Evolutionary conservation across 371 early-diverging fungal species (phyloP).

Genomic region (Haplosporangium sp.): DNA sequence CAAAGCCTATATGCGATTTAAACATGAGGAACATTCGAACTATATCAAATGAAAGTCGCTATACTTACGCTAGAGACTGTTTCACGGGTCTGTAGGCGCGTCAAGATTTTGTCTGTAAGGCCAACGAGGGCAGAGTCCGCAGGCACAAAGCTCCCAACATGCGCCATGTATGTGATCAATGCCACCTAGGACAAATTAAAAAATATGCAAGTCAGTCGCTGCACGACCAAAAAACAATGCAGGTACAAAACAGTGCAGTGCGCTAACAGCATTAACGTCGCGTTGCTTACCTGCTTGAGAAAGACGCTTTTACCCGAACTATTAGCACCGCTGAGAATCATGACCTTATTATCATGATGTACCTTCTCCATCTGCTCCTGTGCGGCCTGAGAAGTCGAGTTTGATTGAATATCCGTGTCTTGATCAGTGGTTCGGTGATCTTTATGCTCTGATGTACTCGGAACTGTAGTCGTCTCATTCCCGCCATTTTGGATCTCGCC

Average conservation of each 20-base stretch:
- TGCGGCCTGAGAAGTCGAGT: neutral
- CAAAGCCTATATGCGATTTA: too few species aligned
- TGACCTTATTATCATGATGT: conserved; percentile 51
- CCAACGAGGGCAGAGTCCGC: conserved; percentile 86
- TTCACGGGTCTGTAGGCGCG: conserved; percentile 76
- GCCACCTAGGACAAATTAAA: conserved; percentile 56
- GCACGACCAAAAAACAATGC: neutral
- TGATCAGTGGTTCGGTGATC: neutral
- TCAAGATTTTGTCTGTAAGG: conserved; percentile 89
- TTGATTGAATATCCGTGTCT: neutral
- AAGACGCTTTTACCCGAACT: conserved; percentile 85
- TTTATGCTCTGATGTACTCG: neutral
- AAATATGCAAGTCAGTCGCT: neutral
- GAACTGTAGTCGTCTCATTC: neutral
- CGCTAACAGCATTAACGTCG: neutral
- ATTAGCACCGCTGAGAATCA: conserved; percentile 82
- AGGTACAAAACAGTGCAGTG: neutral
- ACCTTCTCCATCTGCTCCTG: neutral
- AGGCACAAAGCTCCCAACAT: conserved; percentile 95
- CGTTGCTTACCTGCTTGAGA: conserved; percentile 70
- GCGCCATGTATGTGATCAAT: conserved; percentile 88
- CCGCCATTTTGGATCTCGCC: conserved; percentile 28
- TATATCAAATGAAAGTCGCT: conserved; percentile 56
- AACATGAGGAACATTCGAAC: too few species aligned
- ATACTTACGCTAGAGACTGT: conserved; percentile 64